Conservation (phyloP, 768 basidiomycete genomes). For the Psilocybe sp. region DNA sequence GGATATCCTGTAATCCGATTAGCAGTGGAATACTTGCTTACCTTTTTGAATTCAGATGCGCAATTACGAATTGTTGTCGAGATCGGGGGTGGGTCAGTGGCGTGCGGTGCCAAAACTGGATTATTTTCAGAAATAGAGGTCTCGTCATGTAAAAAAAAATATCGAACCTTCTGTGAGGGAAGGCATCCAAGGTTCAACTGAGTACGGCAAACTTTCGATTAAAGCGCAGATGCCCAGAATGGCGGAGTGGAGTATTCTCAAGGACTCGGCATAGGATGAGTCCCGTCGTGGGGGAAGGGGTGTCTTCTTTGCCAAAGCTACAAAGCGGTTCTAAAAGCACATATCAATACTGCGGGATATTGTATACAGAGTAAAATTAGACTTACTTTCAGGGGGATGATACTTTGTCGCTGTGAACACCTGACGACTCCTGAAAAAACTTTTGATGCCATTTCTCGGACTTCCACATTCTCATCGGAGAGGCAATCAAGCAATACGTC, state of each 20-base stretch:
- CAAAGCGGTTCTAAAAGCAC: slow-evolving; percentile 72
- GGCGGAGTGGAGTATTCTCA: slow-evolving; percentile 80
- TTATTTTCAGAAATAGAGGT: slow-evolving; percentile 6
- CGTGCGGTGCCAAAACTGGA: slow-evolving; percentile 71
- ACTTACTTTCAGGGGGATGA: slow-evolving; percentile 75
- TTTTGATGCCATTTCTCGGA: slow-evolving; percentile 87
- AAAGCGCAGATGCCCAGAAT: slow-evolving; percentile 89
- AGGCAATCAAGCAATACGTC: slow-evolving; percentile 83
- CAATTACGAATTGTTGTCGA: slow-evolving; percentile 86
- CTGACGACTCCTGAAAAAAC: slow-evolving; percentile 83
- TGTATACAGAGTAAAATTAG: slow-evolving; percentile 8
- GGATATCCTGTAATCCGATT: slow-evolving; percentile 5
- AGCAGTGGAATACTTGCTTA: slow-evolving; percentile 25
- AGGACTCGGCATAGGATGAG: slow-evolving; percentile 65
- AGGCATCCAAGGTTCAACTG: slow-evolving; percentile 90
- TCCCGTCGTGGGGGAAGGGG: slow-evolving; percentile 69
- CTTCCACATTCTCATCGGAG: slow-evolving; percentile 88
- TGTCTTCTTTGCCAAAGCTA: slow-evolving; percentile 55
- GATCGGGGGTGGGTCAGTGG: slow-evolving; percentile 85
- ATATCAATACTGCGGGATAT: background rate
- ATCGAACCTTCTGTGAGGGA: slow-evolving; percentile 67
- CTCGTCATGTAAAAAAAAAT: slow-evolving; percentile 13
- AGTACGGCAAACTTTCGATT: slow-evolving; percentile 92
- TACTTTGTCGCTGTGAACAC: slow-evolving; percentile 87
- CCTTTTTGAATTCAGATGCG: slow-evolving; percentile 85